Base-by-base conservation (phyloP, 2,329 filamentous ascomycete genomes). In the Plenodomus biglobosus region DNA sequence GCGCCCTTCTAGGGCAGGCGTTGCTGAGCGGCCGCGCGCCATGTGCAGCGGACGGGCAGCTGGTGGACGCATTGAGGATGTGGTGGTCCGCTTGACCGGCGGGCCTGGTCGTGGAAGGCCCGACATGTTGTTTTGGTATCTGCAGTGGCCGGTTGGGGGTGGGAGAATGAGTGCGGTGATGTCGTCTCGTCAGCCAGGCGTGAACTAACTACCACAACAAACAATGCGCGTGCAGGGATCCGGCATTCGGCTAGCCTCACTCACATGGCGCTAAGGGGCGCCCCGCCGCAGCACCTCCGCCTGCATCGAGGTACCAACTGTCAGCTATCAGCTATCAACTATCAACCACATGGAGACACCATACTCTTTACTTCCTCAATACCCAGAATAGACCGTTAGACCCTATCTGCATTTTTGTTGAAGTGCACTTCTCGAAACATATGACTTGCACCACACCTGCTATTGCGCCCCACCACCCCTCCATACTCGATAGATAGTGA, bases 31-130 rank as follows among this genome's bases (percentile, higher is more conserved):
- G 32, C 82, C 76, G 58, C 79, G 77, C 16, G 73, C 69, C 32
- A 75, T 63, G 22, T 80, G 78, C 30, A 59, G 56, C 13, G 79
- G 79, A 55, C 81, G 76, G 64, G 81, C 78, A 13, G 76, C 65
- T 19, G 82, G 79, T 30, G 79, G 80, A 54, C 80, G 76, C 69
- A 83, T 81, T 36, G 78, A 76, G 48, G 57, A 56, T 8, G 72
- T 76, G 50, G 75, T 32, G 7, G 27, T 70, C 46, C 72, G 80
- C 67, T 76, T 80, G 54, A 73, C 69, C 41, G 78, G 76, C 65
- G 74, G 71, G 48, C 76, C 71, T 69, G 79, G 75, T 68, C 81
- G 75, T 56, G 77, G 75, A 52, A 79, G 72, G 68, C 78, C 79
- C 68, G 78, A 78, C 82, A 85, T 84, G 44, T 37, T 52, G 22